A percentile compares a stretch with the other conserved stretches of the same genome.
phyloP scores from a whole-genome alignment of 75 land plant genomes.

The Cupressus sempervirens region DNA sequence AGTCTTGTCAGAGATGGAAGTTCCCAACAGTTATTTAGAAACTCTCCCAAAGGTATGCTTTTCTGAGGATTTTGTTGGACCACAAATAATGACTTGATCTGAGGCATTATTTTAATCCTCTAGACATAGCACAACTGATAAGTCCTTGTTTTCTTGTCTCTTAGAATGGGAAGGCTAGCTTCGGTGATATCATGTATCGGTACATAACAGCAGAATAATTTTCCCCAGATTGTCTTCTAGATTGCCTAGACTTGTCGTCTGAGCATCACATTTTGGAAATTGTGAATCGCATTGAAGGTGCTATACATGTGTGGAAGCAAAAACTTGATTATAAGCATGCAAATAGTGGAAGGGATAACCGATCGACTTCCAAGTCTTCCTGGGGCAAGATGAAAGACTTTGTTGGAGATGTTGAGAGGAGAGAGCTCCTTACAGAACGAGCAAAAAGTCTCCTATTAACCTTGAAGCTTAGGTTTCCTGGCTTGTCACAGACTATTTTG shows the following conservation, averaged over 20 bases:
- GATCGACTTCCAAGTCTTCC: slow-evolving; percentile 27
- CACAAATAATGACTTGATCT: not conserved
- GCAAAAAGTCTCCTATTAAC: slow-evolving; percentile 69
- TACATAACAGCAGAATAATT: slow-evolving; percentile 70
- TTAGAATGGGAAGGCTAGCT: slow-evolving; percentile 76
- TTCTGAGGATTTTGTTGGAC: not conserved
- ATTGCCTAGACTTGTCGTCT: slow-evolving; percentile 61
- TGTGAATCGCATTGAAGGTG: slow-evolving; percentile 79
- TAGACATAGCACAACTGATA: not conserved
- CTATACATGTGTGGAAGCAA: slow-evolving; percentile 66
- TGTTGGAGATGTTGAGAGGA: slow-evolving; percentile 62
- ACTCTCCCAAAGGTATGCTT: slow-evolving; percentile 80
- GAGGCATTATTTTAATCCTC: not conserved
- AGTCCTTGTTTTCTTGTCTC: not conserved
- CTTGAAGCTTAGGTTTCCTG: slow-evolving; percentile 71
- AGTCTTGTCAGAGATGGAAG: slow-evolving; percentile 92
- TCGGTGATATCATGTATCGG: slow-evolving; percentile 80
- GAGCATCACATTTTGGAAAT: slow-evolving; percentile 80
- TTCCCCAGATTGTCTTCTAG: slow-evolving; percentile 66
- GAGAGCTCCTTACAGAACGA: slow-evolving; percentile 53
- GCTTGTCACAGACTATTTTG: slow-evolving; percentile 75
- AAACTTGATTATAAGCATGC: slow-evolving; percentile 32
- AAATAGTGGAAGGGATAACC: slow-evolving; percentile 10
- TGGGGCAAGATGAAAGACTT: slow-evolving; percentile 79
- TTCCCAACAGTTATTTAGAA: slow-evolving; percentile 69